phyloP scores from a whole-genome alignment of 805 yeast species.

The Kodamaea hsintzibuensis region DNA sequence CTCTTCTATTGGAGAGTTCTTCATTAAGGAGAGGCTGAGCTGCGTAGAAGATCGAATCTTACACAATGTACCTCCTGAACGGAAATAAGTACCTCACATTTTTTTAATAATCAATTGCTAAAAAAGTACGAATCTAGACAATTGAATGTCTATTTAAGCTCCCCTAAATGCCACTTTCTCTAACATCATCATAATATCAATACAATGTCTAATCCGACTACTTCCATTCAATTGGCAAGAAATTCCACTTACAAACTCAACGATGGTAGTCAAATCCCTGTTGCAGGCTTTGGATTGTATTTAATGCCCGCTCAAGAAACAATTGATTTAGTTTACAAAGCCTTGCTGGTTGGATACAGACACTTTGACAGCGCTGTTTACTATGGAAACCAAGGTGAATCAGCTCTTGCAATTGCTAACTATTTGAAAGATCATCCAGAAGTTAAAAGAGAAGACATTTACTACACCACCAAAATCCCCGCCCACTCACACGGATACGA shows the following conservation, averaged over 20 bases:
- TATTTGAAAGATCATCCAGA: constrained; percentile 38
- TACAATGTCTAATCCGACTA: too few species aligned
- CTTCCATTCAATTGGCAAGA: too few species aligned
- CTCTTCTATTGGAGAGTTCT: too few species aligned
- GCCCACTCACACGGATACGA: constrained; percentile 34
- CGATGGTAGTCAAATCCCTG: constrained; percentile 40
- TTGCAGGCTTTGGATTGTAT: constrained; percentile 54
- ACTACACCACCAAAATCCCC: constrained; percentile 57
- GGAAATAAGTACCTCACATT: too few species aligned
- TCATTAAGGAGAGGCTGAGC: too few species aligned
- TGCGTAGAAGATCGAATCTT: too few species aligned
- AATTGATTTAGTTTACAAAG: constrained; percentile 49
- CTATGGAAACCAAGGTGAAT: constrained; percentile 67
- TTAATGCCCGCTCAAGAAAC: constrained; percentile 37
- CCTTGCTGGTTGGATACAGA: constrained; percentile 64
- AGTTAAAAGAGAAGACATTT: constrained; percentile 27
- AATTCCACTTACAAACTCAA: constrained; percentile 20
- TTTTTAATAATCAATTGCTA: too few species aligned
- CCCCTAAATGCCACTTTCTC: too few species aligned
- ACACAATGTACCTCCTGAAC: too few species aligned
- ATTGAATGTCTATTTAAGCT: too few species aligned
- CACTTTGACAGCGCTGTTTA: constrained; percentile 76
- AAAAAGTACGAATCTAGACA: too few species aligned
- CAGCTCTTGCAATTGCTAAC: constrained; percentile 58
- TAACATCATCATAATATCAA: too few species aligned